These are phyloP conservation scores for Fusarium xyrophilum DNA, from an alignment of 2,329 filamentous ascomycete species.

Conservation along the genomic window DNA sequence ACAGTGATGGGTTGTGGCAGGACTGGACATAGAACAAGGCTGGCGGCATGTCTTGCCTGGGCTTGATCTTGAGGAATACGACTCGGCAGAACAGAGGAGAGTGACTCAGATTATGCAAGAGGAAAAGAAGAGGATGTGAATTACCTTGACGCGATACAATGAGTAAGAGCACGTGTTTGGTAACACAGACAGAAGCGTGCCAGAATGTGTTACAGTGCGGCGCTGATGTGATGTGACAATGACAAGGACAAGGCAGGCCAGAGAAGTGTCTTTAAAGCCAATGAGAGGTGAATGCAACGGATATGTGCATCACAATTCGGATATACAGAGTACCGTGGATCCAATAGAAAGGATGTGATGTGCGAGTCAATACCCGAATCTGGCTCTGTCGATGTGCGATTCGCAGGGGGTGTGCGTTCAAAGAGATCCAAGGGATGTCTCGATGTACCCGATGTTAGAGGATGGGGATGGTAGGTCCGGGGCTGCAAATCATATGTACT, in stretches of 20 bases:
- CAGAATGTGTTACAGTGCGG: slow-evolving; percentile 10
- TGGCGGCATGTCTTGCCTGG: background rate
- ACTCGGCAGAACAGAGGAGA: background rate
- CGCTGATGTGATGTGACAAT: background rate
- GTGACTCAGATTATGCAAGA: background rate
- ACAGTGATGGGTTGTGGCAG: background rate
- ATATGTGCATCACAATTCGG: background rate
- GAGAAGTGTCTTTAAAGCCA: background rate
- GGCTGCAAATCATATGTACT: background rate
- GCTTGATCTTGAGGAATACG: background rate
- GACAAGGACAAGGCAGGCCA: background rate
- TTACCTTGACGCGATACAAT: background rate
- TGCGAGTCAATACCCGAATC: slow-evolving; percentile 7
- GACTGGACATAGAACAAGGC: background rate
- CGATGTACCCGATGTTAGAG: background rate
- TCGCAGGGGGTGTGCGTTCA: slow-evolving; percentile 16
- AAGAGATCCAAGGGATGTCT: background rate
- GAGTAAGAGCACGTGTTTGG: slow-evolving; percentile 6
- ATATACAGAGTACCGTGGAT: background rate
- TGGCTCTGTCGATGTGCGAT: slow-evolving; percentile 5
- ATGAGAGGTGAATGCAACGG: background rate
- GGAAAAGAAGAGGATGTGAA: background rate
- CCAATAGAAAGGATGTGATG: slow-evolving; percentile 17
- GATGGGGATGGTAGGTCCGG: background rate
- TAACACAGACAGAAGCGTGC: slow-evolving; percentile 7